phyloP scores from a whole-genome alignment of 257 asterid genomes.

The Capsicum pubescens region DNA sequence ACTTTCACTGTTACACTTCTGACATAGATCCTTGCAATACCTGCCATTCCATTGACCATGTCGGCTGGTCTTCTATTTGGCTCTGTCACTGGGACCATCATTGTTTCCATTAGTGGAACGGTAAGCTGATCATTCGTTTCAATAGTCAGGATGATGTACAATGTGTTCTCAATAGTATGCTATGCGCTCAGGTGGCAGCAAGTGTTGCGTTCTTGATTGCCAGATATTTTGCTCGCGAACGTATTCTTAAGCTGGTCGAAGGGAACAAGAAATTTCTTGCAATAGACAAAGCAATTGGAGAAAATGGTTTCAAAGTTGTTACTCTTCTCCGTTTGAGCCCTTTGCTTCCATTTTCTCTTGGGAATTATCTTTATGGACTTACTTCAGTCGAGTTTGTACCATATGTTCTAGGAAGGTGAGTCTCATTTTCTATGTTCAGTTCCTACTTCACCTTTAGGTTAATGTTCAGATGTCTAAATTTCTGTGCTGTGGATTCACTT shows the following conservation, averaged over 20 bases:
- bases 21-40: conserved; percentile 87
- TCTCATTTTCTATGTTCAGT: background rate
- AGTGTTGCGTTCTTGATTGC: conserved; percentile 91
- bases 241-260: conserved; percentile 94
- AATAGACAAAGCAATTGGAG: conserved; percentile 97
- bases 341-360: conserved; percentile 93
- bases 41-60: conserved; percentile 95
- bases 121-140: conserved; percentile 46
- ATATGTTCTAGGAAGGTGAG: conserved; percentile 90
- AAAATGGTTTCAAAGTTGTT: conserved; percentile 88
- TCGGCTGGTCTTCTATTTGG: conserved; percentile 98
- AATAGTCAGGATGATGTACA: background rate
- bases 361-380: conserved; percentile 92
- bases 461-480: background rate
- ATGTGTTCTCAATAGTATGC: background rate
- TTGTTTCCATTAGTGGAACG: conserved; percentile 94
- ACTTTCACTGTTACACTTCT: conserved; percentile 25
- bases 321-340: conserved; percentile 99
- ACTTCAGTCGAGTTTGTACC: conserved; percentile 96
- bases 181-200: conserved; percentile 78
- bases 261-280: conserved; percentile 96
- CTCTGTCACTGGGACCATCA: conserved; percentile 76
- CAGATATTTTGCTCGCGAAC: conserved; percentile 97
- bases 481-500: background rate
- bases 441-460: background rate